Base-by-base conservation (phyloP, 768 basidiomycete genomes). In the Mycena amicta region DNA sequence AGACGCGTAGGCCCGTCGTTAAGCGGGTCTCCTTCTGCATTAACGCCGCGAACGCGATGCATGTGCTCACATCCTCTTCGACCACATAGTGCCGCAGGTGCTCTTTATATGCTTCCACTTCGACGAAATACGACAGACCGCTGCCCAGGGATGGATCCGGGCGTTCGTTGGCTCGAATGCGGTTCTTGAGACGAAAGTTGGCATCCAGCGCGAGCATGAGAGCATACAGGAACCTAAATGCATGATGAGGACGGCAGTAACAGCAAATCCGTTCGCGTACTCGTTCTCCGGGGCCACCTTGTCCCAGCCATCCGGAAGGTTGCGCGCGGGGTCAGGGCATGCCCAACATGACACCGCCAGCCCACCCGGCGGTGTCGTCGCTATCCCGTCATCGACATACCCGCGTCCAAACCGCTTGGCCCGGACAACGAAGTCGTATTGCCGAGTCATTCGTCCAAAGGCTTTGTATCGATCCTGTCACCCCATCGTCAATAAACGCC, bases 131-230 rank as follows among this genome's bases (percentile, higher is more conserved):
- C 0, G 62, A 59, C 57, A 55, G 59, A 2, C 59, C 59, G 0
- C 11, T 41, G 4, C 60, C 61, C 4, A 67, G 47, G 3, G 59
- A 26, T 0, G 64, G 64, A 52, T 68, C 62, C 0, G 29, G 20
- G 4, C 31, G 23, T 3, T 64, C 59, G 12, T 52, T 64, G 2
- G 53, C 56, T 2, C 56, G 45, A 1, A 40, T 25, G 4, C 56
- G 43, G 8, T 60, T 46, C 56, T 65, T 67, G 3, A 68, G 46
- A 0, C 60, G 53, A 33, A 68, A 71, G 43, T 65, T 68, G 1
- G 63, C 52, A 22, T 69, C 65, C 5, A 68, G 39, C 5, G 63
- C 61, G 4, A 60, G 28, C 31, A 57, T 3, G 1, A 55, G 58
- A 23, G 50, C 53, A 23, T 54, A 65, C 6, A 67, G 20, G 20